Conservation (phyloP, 805 yeast species). For the Pichia heedii region DNA sequence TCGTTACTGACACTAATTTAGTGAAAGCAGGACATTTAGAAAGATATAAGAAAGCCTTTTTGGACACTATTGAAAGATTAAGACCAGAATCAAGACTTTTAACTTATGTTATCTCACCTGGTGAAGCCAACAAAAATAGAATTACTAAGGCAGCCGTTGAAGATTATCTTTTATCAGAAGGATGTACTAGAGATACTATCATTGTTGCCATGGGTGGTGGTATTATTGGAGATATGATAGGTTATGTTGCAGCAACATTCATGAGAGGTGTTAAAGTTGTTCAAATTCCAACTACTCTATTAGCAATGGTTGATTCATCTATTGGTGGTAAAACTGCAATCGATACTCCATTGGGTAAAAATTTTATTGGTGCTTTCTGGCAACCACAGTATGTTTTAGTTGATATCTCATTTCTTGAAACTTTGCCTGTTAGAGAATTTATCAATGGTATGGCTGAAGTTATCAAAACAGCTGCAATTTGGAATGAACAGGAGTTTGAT, state of each 20-base stretch:
- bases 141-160: constrained; percentile 88
- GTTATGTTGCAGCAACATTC: constrained; percentile 97
- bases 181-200: constrained; percentile 94
- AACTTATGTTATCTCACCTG: constrained; percentile 75
- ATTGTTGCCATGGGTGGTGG: constrained; percentile 97
- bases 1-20: constrained; percentile 81
- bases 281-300: constrained; percentile 87
- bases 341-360: constrained; percentile 93
- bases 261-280: constrained; percentile 96
- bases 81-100: constrained; percentile 59
- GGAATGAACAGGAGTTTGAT: constrained; percentile 85
- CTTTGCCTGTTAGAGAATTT: constrained; percentile 88
- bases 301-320: constrained; percentile 97
- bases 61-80: constrained; percentile 24
- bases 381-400: constrained; percentile 86
- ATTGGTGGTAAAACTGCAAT: constrained; percentile 98
- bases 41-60: constrained; percentile 36
- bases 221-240: constrained; percentile 98
- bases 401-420: constrained; percentile 77
- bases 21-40: constrained; percentile 54
- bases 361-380: constrained; percentile 95
- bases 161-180: constrained; percentile 70
- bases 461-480: constrained; percentile 94
- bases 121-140: constrained; percentile 84
- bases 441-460: constrained; percentile 99